Evolutionary conservation across 352 stramenopile species (phyloP).

Genomic region (Globisporangium uncinulatum): DNA sequence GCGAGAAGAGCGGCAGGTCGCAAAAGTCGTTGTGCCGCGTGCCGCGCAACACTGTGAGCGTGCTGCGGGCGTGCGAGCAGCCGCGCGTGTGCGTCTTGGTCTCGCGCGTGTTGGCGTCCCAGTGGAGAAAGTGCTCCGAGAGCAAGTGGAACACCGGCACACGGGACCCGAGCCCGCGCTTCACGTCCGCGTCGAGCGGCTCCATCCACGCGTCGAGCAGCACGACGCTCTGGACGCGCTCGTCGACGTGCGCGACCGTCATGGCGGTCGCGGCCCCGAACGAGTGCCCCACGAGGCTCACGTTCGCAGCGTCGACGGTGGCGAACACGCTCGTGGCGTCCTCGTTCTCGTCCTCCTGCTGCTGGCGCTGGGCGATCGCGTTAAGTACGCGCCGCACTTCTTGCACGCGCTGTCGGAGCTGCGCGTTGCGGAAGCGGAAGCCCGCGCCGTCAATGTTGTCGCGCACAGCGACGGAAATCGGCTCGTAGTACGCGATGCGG

Average conservation of each 20-base stretch:
- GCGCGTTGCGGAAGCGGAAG: slow-evolving; percentile 55
- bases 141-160: slow-evolving; percentile 51
- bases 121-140: slow-evolving; percentile 58
- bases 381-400: slow-evolving; percentile 47
- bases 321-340: slow-evolving; percentile 21
- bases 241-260: slow-evolving; percentile 39
- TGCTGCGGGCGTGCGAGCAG: slow-evolving; percentile 28
- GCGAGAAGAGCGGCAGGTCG: slow-evolving; percentile 61
- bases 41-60: slow-evolving; percentile 32
- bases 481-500: slow-evolving; percentile 53
- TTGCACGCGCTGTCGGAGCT: slow-evolving; percentile 45
- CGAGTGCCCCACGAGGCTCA: slow-evolving; percentile 51
- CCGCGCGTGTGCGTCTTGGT: slow-evolving; percentile 31
- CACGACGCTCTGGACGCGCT: slow-evolving; percentile 37
- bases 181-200: slow-evolving; percentile 35
- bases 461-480: slow-evolving; percentile 35
- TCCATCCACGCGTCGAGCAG: slow-evolving; percentile 70
- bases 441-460: slow-evolving; percentile 44
- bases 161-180: slow-evolving; percentile 26
- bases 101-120: slow-evolving; percentile 42
- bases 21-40: slow-evolving; percentile 73
- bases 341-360: slow-evolving; percentile 1
- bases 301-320: slow-evolving; percentile 22
- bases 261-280: slow-evolving; percentile 60
- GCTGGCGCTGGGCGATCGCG: slow-evolving; percentile 15